Conservation (phyloP, 1,284 basidiomycete species). For the Pisolithus thermaeus region DNA sequence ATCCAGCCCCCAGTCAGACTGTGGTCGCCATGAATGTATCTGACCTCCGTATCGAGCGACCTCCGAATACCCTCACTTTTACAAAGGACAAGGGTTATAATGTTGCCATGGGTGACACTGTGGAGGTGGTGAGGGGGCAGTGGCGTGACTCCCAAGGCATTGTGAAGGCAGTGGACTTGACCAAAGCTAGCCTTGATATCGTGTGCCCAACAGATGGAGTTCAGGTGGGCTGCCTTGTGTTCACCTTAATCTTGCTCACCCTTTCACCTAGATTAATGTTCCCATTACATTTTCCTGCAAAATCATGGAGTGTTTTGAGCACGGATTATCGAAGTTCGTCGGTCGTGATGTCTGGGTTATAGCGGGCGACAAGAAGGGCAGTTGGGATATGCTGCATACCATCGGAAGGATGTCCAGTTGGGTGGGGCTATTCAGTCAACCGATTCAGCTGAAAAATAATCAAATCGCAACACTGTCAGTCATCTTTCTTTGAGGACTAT, state of each 20-base stretch:
- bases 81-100: conserved; percentile 4
- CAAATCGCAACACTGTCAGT: neutral
- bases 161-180: neutral
- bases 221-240: neutral
- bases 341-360: conserved; percentile 3
- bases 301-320: neutral
- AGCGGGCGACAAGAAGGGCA: conserved; percentile 3
- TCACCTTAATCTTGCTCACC: neutral
- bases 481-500: neutral
- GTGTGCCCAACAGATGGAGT: neutral
- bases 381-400: neutral
- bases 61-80: neutral
- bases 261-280: neutral
- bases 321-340: neutral
- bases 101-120: neutral
- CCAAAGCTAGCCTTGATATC: neutral
- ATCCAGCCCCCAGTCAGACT: neutral
- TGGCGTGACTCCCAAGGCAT: neutral
- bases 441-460: neutral
- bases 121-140: neutral
- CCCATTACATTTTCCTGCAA: neutral
- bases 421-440: neutral
- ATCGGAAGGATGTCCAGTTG: neutral
- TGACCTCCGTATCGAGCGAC: neutral
- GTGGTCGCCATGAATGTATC: neutral